A percentile compares a stretch with the other conserved stretches of the same genome.
These are phyloP conservation scores for Apiotrichum montevideense DNA, from an alignment of 1,284 basidiomycete species.

Conservation along the genomic window DNA sequence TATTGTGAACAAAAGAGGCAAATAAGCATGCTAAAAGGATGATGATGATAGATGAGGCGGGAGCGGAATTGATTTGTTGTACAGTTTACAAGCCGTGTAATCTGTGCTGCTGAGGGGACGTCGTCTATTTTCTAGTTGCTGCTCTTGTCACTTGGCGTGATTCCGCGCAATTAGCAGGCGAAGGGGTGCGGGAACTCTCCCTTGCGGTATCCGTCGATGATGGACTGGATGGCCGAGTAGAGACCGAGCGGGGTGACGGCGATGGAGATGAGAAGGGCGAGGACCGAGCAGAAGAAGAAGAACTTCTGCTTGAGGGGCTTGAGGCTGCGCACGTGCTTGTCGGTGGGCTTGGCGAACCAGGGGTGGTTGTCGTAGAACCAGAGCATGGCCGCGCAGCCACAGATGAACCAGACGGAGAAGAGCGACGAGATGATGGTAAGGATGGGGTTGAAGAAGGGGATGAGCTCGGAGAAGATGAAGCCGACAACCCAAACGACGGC, in stretches of 20 bases:
- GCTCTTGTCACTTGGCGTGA: too few species aligned
- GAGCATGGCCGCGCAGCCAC: constrained; percentile 34
- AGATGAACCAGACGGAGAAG: constrained; percentile 41
- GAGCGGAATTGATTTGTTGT: neutral
- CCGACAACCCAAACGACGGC: constrained; percentile 34
- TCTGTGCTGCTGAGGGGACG: neutral
- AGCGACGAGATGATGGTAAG: constrained; percentile 39
- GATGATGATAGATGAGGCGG: neutral
- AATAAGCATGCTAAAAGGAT: constrained; percentile 1
- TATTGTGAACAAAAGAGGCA: neutral
- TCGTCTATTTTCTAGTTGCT: too few species aligned
- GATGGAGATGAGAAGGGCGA: constrained; percentile 22
- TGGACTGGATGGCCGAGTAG: constrained; percentile 36
- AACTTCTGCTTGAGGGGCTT: constrained; percentile 18
- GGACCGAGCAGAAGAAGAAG: constrained; percentile 18
- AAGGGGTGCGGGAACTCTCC: constrained; percentile 37
- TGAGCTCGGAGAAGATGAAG: constrained; percentile 37
- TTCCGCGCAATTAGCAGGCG: constrained; percentile 23
- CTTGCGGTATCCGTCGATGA: constrained; percentile 33
- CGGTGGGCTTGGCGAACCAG: constrained; percentile 18
- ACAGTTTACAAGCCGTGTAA: constrained; percentile 1
- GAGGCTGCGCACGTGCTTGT: constrained; percentile 12
- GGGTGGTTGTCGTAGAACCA: constrained; percentile 35
- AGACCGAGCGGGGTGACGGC: constrained; percentile 39
- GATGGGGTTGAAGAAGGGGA: constrained; percentile 44